Evolutionary conservation across 2,329 filamentous ascomycete species (phyloP), one percentile per base, ranked within the genome.

Genomic region (Eutypella sp.): DNA sequence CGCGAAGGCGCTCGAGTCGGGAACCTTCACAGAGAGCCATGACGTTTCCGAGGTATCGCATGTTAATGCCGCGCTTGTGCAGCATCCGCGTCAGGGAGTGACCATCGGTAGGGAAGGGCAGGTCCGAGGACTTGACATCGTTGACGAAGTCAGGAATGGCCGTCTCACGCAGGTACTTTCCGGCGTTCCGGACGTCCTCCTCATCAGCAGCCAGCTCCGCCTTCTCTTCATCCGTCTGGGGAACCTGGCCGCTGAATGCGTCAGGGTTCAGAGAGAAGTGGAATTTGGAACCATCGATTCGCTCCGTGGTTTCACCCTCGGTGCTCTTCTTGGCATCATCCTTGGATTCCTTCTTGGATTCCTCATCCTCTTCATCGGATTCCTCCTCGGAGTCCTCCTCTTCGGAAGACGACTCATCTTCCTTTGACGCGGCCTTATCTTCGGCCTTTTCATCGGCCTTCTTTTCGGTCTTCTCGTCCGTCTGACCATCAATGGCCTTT

Each of bases 61-160:
- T 79, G 71, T 99, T 99, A 73, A 99, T 91, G 69, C 93, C 93
- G 36, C 92, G 88, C 76, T 96, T 96, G 74, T 99, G 93, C 62
- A 99, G 76, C 42, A 96, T 79, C 54, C 84, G 83, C 58, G 86
- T 89, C 47, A 99, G 75, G 18, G 92, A 96, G 60, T 87, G 81
- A n/a, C 93, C 93, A 59, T 99, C 95, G 89, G 97, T 96, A 11
- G 93, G 93, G 73, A 97, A 97, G 59, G 92, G 93, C 55, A 96
- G 85, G 56, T 99, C 92, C 6, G 89, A 91, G 54, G 95, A 89
- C 62, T 87, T 85, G 47, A 99, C 79, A 59, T 99, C 92, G 51
- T 85, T 83, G 47, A 97, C 70, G 47, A 99, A 76, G 46, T 86
- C 81, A n/a, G 92, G 90, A 53, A 99, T 86, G 45, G 89, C 81